These are phyloP conservation scores for Fistulinella cinereoalba DNA, from an alignment of 1,284 basidiomycete species.

Conservation along the genomic window DNA sequence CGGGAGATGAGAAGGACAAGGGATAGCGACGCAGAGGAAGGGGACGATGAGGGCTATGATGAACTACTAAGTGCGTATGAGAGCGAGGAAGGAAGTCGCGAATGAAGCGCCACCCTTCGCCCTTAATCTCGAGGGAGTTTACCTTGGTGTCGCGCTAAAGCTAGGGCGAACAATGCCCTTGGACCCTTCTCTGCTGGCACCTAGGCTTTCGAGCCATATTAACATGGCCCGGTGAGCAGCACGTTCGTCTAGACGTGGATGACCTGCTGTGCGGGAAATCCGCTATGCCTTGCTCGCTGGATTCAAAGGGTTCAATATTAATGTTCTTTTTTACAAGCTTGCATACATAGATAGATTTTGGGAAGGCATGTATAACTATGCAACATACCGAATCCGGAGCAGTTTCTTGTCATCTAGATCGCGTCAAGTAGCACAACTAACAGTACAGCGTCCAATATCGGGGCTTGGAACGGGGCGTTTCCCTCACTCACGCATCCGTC, in stretches of 20 bases:
- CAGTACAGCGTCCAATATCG: neutral
- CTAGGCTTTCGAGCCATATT: neutral
- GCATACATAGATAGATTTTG: no score
- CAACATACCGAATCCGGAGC: no score
- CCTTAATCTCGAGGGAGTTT: no score
- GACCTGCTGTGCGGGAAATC: neutral
- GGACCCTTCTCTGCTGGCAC: conserved; percentile 3
- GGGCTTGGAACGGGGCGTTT: no score
- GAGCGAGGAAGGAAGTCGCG: conserved; percentile 53
- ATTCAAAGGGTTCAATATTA: no score
- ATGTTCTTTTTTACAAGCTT: no score
- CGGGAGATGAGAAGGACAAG: conserved; percentile 38
- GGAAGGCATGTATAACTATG: no score
- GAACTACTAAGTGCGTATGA: conserved; percentile 76
- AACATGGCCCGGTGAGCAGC: neutral
- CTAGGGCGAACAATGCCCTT: neutral
- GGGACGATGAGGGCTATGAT: conserved; percentile 76
- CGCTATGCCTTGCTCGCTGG: no score
- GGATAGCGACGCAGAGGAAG: conserved; percentile 66
- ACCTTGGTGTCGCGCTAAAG: no score
- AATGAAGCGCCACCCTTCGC: conserved; percentile 24
- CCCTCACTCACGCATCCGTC: conserved; percentile 20
- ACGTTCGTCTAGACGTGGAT: no score
- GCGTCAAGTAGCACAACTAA: no score
- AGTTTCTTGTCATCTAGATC: no score